A percentile compares a stretch with the other conserved stretches of the same genome.
These are phyloP conservation scores for Kodamaea suecica DNA, from an alignment of 1,139 yeast species.

Conservation along the genomic window DNA sequence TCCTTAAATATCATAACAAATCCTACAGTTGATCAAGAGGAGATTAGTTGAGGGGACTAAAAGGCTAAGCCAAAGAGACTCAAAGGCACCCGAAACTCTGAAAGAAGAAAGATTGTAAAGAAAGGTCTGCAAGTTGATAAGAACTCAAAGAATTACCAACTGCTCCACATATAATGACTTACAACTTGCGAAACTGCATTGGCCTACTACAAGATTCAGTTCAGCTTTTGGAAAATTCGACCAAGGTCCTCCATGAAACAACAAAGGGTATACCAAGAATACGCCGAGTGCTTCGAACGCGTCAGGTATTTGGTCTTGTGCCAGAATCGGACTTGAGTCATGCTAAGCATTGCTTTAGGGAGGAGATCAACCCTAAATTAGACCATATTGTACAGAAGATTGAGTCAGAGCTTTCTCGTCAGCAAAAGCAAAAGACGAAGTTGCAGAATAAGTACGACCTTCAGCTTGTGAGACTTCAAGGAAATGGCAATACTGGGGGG, in stretches of 20 bases:
- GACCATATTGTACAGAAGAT: slow-evolving; percentile 12
- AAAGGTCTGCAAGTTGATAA: no score
- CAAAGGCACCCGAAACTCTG: no score
- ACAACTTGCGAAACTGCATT: slow-evolving; percentile 26
- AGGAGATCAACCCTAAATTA: slow-evolving; percentile 33
- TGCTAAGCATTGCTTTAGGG: slow-evolving; percentile 31
- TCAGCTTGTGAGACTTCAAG: slow-evolving; percentile 31
- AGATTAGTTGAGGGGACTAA: no score
- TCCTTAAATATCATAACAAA: no score
- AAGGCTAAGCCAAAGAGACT: no score
- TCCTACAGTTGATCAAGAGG: no score
- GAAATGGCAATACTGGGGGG: slow-evolving; percentile 17
- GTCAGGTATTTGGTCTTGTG: slow-evolving; percentile 40
- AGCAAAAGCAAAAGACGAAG: slow-evolving; percentile 25
- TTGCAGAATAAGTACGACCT: slow-evolving; percentile 32
- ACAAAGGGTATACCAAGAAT: slow-evolving; percentile 36
- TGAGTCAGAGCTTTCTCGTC: slow-evolving; percentile 16
- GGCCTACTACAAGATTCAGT: slow-evolving; percentile 31
- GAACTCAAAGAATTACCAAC: neutral
- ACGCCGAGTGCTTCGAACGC: slow-evolving; percentile 31
- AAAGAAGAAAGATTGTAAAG: no score
- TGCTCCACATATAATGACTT: slow-evolving; percentile 3
- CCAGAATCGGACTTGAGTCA: slow-evolving; percentile 41
- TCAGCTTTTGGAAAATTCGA: slow-evolving; percentile 29
- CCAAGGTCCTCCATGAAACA: slow-evolving; percentile 27